These are phyloP conservation scores for Lolium multiflorum DNA, from an alignment of 176 grass and related monocot species.

Conservation along the genomic window DNA sequence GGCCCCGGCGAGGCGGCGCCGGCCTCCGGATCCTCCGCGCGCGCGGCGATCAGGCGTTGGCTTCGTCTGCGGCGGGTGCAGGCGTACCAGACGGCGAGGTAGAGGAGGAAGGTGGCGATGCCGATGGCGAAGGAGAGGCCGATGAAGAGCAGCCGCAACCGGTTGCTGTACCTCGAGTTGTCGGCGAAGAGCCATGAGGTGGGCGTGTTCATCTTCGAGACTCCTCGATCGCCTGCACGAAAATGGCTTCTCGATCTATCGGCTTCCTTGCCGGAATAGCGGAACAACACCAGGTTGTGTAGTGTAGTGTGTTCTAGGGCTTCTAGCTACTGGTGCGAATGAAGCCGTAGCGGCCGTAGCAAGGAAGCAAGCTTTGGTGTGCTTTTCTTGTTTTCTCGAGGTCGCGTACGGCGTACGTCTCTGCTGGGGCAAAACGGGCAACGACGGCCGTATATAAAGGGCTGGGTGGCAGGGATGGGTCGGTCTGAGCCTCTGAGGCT, in stretches of 20 bases:
- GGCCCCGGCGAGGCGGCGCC: not conserved
- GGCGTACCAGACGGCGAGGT: slow-evolving; percentile 64
- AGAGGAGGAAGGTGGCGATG: slow-evolving; percentile 64
- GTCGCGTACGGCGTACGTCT: not conserved
- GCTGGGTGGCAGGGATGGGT: no score
- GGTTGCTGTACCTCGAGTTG: slow-evolving; percentile 51
- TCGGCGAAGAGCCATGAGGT: slow-evolving; percentile 61
- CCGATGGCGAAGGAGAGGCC: slow-evolving; percentile 78
- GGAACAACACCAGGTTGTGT: not conserved
- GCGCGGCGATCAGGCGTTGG: not conserved
- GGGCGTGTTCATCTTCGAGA: slow-evolving; percentile 36
- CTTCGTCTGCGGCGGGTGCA: slow-evolving; percentile 34
- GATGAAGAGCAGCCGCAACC: slow-evolving; percentile 62
- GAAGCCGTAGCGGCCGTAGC: not conserved
- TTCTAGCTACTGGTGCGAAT: no score
- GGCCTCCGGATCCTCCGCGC: not conserved
- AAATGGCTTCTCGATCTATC: not conserved
- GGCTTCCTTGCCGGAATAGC: not conserved
- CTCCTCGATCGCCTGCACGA: not conserved
- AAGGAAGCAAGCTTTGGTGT: not conserved
- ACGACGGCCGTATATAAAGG: slow-evolving; percentile 34
- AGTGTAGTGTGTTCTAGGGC: not conserved
- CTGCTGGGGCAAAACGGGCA: not conserved
- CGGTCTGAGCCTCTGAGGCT: not conserved
- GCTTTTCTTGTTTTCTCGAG: not conserved